These are phyloP conservation scores for Neocallimastix lanati DNA, from an alignment of 192 early-diverging fungal genomes.

Conservation along the genomic window DNA sequence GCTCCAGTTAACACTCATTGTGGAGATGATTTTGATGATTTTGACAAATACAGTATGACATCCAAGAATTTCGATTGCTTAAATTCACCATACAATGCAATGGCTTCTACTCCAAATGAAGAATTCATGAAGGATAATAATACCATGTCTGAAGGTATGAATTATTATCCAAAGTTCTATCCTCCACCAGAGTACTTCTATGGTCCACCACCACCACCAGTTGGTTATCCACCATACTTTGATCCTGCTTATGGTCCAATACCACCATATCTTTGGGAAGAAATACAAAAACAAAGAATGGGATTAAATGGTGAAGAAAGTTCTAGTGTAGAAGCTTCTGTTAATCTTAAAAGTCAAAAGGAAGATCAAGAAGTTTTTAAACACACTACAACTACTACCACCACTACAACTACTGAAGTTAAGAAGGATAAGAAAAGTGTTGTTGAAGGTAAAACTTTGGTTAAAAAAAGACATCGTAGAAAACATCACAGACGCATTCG, in stretches of 20 bases:
- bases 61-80: neutral
- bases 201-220: neutral
- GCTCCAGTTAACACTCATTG: neutral
- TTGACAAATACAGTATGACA: neutral
- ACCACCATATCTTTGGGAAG: neutral
- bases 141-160: neutral
- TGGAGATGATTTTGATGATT: neutral
- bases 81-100: neutral
- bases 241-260: neutral
- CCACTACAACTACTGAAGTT: neutral
- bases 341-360: neutral
- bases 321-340: neutral
- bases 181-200: neutral
- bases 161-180: neutral
- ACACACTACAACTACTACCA: neutral
- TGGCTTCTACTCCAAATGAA: neutral
- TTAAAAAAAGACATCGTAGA: neutral
- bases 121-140: neutral
- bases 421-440: neutral
- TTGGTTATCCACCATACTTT: neutral
- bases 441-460: neutral
- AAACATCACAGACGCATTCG: neutral
- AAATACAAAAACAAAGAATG: neutral
- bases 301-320: neutral
- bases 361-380: neutral